Conservation (phyloP, 2,329 filamentous ascomycete species). For the Cercospora zeina region DNA sequence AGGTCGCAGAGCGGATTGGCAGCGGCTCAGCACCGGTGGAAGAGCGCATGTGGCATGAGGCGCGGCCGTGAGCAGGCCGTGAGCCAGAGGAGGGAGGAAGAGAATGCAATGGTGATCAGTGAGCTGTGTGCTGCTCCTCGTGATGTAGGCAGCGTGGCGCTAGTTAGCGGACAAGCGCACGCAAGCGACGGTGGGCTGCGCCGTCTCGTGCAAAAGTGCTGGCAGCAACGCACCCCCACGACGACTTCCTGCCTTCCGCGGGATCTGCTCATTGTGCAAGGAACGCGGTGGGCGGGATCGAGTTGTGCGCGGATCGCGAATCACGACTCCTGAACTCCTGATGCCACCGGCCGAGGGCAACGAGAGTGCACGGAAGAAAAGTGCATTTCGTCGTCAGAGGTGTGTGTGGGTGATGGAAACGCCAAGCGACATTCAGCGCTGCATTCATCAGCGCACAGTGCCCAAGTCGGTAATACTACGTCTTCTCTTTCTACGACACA, state of each 20-base stretch:
- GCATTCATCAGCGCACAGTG: too few species aligned
- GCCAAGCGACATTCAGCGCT: too few species aligned
- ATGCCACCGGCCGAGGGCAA: background rate
- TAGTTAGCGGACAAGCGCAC: constrained; percentile 3
- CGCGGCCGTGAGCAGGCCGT: background rate
- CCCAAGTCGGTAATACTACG: too few species aligned
- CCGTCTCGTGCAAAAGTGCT: background rate
- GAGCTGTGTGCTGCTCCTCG: background rate
- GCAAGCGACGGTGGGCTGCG: constrained; percentile 13
- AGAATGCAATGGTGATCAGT: background rate
- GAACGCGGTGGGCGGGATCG: background rate
- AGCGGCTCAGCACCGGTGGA: background rate
- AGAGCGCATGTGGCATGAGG: background rate
- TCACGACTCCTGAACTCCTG: background rate
- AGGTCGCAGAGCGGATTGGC: background rate
- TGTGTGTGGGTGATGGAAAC: too few species aligned
- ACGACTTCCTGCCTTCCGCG: background rate
- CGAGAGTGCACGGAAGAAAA: background rate
- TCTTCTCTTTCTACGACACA: too few species aligned
- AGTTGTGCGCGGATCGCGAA: background rate
- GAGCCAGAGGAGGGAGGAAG: background rate
- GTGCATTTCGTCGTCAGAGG: background rate
- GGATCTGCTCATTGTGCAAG: constrained; percentile 1
- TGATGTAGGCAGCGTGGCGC: constrained; percentile 5
- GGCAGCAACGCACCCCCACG: background rate